A percentile compares a stretch with the other conserved stretches of the same genome.
phyloP scores from a whole-genome alignment of 2,329 filamentous ascomycete genomes.

The Botrytis fragariae region DNA sequence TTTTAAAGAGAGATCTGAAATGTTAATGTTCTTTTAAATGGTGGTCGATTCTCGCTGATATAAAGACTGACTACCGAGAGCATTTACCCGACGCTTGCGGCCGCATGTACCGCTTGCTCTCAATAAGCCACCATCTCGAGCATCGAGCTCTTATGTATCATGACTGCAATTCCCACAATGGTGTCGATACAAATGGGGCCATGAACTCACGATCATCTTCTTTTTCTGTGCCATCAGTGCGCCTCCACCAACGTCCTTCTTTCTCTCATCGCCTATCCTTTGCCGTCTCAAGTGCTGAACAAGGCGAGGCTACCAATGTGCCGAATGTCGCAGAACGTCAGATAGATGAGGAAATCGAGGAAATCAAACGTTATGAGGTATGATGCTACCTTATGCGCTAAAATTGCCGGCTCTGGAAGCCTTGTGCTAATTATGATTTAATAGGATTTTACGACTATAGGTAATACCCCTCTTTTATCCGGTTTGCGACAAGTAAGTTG shows the following conservation, averaged over 20 bases:
- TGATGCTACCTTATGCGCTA: conserved; percentile 26
- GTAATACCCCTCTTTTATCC: conserved; percentile 42
- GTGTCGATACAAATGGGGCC: conserved; percentile 26
- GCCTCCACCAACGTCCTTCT: conserved; percentile 31
- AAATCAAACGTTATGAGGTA: conserved; percentile 95
- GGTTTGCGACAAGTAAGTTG: conserved; percentile 36
- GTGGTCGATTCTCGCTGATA: no score
- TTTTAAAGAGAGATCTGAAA: no score
- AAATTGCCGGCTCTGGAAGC: neutral
- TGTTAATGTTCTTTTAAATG: no score
- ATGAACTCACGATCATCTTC: conserved; percentile 41
- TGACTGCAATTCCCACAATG: neutral
- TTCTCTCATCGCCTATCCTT: conserved; percentile 57
- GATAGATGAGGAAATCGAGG: conserved; percentile 90
- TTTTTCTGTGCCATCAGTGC: conserved; percentile 32
- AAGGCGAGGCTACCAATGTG: conserved; percentile 54
- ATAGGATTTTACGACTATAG: conserved; percentile 91
- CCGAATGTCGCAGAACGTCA: conserved; percentile 59
- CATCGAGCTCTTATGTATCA: neutral
- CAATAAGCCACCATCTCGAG: conserved; percentile 10
- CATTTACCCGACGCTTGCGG: neutral
- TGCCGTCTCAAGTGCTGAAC: conserved; percentile 63
- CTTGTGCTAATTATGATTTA: conserved; percentile 19
- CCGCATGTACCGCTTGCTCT: neutral
- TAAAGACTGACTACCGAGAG: neutral